A percentile compares a stretch with the other conserved stretches of the same genome.
These are phyloP conservation scores for Xylariales sp. DNA, from an alignment of 2,329 filamentous ascomycete genomes.

Conservation along the genomic window DNA sequence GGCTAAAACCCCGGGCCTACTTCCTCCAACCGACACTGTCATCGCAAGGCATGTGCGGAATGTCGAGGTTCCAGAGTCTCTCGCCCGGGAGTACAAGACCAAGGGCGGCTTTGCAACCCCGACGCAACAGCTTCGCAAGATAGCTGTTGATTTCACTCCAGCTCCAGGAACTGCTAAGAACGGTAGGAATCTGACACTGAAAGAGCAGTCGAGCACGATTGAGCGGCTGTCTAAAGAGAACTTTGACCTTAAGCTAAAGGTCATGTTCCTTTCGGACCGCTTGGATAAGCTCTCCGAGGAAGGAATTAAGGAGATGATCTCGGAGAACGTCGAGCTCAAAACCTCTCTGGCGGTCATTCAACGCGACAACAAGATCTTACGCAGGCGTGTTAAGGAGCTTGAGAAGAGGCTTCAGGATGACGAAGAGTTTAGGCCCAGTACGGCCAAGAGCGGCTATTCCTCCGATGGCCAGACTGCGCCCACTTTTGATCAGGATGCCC, in stretches of 20 bases:
- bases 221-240: conserved; percentile 97
- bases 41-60: conserved; percentile 85
- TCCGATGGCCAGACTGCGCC: conserved; percentile 54
- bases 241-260: conserved; percentile 94
- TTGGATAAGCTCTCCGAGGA: conserved; percentile 92
- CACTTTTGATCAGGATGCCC: conserved; percentile 54
- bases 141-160: conserved; percentile 46
- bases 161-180: conserved; percentile 46
- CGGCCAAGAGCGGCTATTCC: conserved; percentile 50
- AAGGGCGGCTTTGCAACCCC: conserved; percentile 63
- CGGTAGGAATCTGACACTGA: conserved; percentile 76
- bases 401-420: conserved; percentile 70
- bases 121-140: conserved; percentile 31
- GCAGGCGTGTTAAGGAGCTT: conserved; percentile 77
- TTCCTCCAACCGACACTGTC: conserved; percentile 78
- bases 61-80: conserved; percentile 84
- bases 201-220: conserved; percentile 96
- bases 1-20: conserved; percentile 46
- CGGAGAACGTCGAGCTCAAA: conserved; percentile 93
- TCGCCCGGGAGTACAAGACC: conserved; percentile 80
- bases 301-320: conserved; percentile 96
- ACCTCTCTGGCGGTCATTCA: conserved; percentile 84
- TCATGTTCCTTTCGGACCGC: conserved; percentile 93
- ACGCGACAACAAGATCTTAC: conserved; percentile 82
- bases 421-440: conserved; percentile 58